Percentiles rank a stretch among this genome's conserved stretches.
phyloP scores from a whole-genome alignment of 306 rosid genomes.

The Boehmeria nivea region DNA sequence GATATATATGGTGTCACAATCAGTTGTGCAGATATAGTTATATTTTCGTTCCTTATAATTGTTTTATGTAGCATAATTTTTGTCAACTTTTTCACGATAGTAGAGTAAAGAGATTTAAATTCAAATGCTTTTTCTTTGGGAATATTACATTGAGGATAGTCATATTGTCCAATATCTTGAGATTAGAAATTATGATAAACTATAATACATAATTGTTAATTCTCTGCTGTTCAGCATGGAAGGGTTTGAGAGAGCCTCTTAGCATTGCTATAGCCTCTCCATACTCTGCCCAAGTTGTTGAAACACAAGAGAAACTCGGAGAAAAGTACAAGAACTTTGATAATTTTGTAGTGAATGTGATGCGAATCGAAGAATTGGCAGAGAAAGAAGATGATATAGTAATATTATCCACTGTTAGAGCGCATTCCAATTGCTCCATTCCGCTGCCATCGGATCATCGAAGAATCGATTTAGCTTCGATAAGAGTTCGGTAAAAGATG shows the following conservation, averaged over 20 bases:
- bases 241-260: background rate
- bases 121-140: too few relatives aligned
- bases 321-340: background rate
- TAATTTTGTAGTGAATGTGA: constrained; percentile 5
- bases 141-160: too few relatives aligned
- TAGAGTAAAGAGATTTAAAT: too few relatives aligned
- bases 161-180: too few relatives aligned
- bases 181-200: too few relatives aligned
- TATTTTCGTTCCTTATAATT: too few relatives aligned
- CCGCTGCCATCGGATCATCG: background rate
- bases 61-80: too few relatives aligned
- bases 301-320: constrained; percentile 10
- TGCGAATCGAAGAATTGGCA: background rate
- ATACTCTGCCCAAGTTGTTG: constrained; percentile 13
- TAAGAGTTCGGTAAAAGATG: constrained; percentile 5
- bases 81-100: too few relatives aligned
- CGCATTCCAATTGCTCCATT: constrained; percentile 1
- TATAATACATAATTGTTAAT: too few relatives aligned
- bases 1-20: too few relatives aligned
- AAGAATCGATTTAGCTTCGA: background rate
- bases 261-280: constrained; percentile 8
- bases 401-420: constrained; percentile 7
- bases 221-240: constrained; percentile 13
- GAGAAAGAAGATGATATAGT: constrained; percentile 5
- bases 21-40: too few relatives aligned